Evolutionary conservation across 148 eudicot species (phyloP).

Genomic region (Cornus kousa): DNA sequence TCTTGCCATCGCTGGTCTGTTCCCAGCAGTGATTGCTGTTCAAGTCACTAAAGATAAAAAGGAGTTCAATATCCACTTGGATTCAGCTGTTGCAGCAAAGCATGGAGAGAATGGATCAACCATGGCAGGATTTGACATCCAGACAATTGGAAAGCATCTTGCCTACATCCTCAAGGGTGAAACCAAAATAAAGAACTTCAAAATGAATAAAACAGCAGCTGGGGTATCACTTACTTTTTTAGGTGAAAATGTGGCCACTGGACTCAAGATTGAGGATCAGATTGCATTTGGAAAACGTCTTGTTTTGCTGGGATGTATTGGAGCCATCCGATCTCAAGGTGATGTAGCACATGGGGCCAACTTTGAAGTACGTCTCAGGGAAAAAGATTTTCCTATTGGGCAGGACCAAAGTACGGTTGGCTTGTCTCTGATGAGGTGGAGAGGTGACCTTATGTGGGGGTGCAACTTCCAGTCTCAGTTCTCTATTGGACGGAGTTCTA

Average conservation of each 20-base stretch:
- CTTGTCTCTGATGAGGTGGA: constrained; percentile 25
- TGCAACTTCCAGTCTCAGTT: constrained; percentile 33
- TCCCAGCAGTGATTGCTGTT: constrained; percentile 23
- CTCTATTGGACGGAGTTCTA: constrained; percentile 24
- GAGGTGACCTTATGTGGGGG: constrained; percentile 23
- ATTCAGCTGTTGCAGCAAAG: constrained; percentile 28
- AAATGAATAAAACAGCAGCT: constrained; percentile 14
- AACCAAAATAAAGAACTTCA: constrained; percentile 12
- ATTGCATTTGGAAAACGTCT: constrained; percentile 21
- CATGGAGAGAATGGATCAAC: constrained; percentile 28
- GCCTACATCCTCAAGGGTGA: constrained; percentile 25
- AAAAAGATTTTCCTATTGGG: constrained; percentile 15
- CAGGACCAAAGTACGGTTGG: constrained; percentile 12
- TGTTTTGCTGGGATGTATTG: constrained; percentile 22
- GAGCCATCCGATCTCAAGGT: constrained; percentile 15
- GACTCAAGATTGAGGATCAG: constrained; percentile 25
- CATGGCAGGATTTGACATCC: constrained; percentile 28
- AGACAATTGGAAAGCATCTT: constrained; percentile 15
- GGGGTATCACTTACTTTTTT: constrained; percentile 18
- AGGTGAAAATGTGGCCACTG: constrained; percentile 14
- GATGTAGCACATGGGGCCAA: constrained; percentile 22
- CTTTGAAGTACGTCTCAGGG: constrained; percentile 14
- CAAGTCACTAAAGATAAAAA: constrained; percentile 34
- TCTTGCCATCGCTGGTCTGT: constrained; percentile 4
- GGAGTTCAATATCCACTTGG: constrained; percentile 25